Base-by-base conservation (phyloP, 2,329 filamentous ascomycete species). In the Microcyclosporella mali region DNA sequence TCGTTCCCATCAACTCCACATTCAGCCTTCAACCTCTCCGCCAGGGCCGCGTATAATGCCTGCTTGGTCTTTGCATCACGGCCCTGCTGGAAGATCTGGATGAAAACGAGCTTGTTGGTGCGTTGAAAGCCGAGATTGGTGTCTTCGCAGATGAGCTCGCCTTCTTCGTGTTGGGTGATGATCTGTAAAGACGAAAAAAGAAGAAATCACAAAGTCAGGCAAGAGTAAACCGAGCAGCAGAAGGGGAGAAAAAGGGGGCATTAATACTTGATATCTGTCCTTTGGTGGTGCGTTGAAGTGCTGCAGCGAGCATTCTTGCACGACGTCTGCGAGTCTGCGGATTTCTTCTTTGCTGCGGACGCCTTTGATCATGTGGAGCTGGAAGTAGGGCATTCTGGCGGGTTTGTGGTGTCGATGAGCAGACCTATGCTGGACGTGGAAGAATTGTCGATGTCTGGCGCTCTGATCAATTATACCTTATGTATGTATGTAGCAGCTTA, bases 11-110 rank as follows among this genome's bases (percentile, higher is more conserved):
- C 41, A 0, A 62, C 16, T 10, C 50, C 55, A 27, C 51, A 54
- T 35, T 56, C 45, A 12, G 40, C 36, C 30, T 51, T 49, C 41
- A 61, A 37, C 11, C 41, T 30, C 19, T 58, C 54, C 4, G 57
- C 56, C 19, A 62, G 27, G 1, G 43, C 45, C 7, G 45, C 43
- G 34, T 61, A 61, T 6, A 57, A 29, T 2, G 30, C 41, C 37
- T 61, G 52, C 44, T 63, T 63, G 36, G 50, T 50, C 27, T 51
- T 43, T 6, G 47, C 55, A 28, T 55, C 44, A 14, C 60, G 52
- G 1, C 60, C 60, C 38, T 60, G 60, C 45, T 62, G 60, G 45
- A 62, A 60, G 27, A 62, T 56, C 34, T 63, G 60, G 25, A 62
- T 56, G 46, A 62, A 56, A 14, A 63, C 49, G 3, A 62, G 40